These are phyloP conservation scores for Phytophthora pistaciae DNA, from an alignment of 352 stramenopile genomes.

Conservation along the genomic window DNA sequence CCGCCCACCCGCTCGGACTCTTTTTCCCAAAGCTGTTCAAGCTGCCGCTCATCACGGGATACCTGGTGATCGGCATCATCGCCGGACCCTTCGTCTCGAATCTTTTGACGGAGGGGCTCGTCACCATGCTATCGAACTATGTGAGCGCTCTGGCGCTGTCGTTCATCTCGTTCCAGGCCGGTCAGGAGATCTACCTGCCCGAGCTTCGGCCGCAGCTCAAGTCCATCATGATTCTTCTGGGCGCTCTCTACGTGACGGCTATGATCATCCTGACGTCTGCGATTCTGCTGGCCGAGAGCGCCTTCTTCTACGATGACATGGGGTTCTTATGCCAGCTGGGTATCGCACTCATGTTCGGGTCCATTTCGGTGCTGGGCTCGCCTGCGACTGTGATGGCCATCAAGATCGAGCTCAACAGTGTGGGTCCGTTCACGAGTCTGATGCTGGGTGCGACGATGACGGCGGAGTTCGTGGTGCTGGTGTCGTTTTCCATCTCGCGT, in stretches of 20 bases:
- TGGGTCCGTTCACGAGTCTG: slow-evolving; percentile 77
- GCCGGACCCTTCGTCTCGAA: slow-evolving; percentile 67
- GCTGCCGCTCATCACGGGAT: slow-evolving; percentile 74
- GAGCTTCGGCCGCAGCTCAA: slow-evolving; percentile 68
- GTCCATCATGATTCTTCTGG: slow-evolving; percentile 58
- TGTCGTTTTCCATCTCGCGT: slow-evolving; percentile 72
- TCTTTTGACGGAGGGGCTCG: slow-evolving; percentile 41
- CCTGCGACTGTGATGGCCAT: slow-evolving; percentile 77
- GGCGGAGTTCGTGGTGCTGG: slow-evolving; percentile 77
- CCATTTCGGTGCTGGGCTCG: slow-evolving; percentile 67
- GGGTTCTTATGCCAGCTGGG: slow-evolving; percentile 52
- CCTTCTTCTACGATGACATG: slow-evolving; percentile 68
- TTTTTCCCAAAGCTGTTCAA: slow-evolving; percentile 70
- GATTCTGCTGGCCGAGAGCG: slow-evolving; percentile 38
- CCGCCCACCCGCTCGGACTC: slow-evolving; percentile 62
- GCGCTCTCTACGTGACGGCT: slow-evolving; percentile 52
- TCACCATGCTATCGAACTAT: slow-evolving; percentile 54
- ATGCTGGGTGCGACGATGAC: slow-evolving; percentile 80
- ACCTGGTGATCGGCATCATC: slow-evolving; percentile 68
- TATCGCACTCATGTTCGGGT: slow-evolving; percentile 75
- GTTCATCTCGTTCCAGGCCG: slow-evolving; percentile 80
- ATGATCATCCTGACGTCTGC: slow-evolving; percentile 58
- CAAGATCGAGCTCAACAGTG: slow-evolving; percentile 80
- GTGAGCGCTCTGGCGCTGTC: slow-evolving; percentile 70
- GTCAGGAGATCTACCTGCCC: slow-evolving; percentile 71